These are phyloP conservation scores for Coprinopsis strossmayeri DNA, from an alignment of 768 basidiomycete species.

Conservation along the genomic window DNA sequence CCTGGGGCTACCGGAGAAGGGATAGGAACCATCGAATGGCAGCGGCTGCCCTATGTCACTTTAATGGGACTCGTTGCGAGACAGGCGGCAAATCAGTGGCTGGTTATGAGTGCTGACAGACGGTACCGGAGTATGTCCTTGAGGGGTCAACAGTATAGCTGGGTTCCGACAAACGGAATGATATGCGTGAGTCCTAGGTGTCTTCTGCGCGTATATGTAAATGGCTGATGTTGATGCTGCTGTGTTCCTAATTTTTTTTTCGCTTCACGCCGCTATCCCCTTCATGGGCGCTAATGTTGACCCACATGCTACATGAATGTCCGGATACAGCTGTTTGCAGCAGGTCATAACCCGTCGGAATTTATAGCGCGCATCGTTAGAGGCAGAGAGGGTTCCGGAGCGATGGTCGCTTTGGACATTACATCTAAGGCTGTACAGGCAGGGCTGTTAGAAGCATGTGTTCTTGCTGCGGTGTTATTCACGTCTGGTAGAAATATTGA, in stretches of 20 bases:
- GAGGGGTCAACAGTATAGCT: conserved; percentile 4
- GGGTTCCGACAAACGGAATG: conserved; percentile 6
- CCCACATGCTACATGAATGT: background rate
- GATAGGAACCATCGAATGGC: conserved; percentile 8
- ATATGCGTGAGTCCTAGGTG: conserved; percentile 8
- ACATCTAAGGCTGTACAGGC: conserved; percentile 7
- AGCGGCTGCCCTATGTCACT: conserved; percentile 1
- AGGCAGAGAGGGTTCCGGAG: background rate
- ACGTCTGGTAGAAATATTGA: conserved; percentile 9
- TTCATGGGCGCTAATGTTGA: background rate
- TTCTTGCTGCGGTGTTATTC: conserved; percentile 8
- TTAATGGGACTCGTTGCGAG: conserved; percentile 5
- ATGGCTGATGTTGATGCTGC: conserved; percentile 1
- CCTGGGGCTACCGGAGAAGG: conserved; percentile 1
- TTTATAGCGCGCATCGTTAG: conserved; percentile 9
- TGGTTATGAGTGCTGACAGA: conserved; percentile 4
- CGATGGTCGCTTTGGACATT: conserved; percentile 5
- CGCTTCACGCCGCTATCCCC: background rate
- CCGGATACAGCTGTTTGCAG: conserved; percentile 5
- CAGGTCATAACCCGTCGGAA: conserved; percentile 10
- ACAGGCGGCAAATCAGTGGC: conserved; percentile 8
- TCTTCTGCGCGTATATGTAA: too few relatives aligned
- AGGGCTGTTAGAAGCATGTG: conserved; percentile 9
- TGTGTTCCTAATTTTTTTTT: background rate
- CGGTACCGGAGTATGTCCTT: conserved; percentile 7